Evolutionary conservation across 306 rosid species (phyloP).

Genomic region (Lathyrus aphaca): DNA sequence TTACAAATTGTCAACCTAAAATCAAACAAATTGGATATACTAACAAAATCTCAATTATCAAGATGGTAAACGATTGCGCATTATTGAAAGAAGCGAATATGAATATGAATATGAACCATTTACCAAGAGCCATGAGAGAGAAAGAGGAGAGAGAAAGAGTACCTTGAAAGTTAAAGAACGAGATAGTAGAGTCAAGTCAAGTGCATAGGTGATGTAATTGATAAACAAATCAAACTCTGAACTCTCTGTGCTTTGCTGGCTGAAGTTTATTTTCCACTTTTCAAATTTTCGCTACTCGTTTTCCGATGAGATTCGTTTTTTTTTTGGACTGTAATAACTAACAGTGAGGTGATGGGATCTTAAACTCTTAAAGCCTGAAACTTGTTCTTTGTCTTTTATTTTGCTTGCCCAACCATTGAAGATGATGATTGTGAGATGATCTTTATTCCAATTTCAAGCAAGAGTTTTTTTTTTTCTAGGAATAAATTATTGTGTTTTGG

Average conservation of each 20-base stretch:
- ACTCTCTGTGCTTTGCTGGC: not conserved
- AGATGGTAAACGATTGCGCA: slow-evolving; percentile 32
- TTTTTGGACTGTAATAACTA: slow-evolving; percentile 1
- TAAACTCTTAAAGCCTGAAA: not conserved
- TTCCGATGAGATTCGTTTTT: slow-evolving; percentile 39
- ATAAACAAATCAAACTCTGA: not conserved
- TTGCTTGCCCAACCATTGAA: slow-evolving; percentile 7
- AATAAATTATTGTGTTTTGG: not conserved
- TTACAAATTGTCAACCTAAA: slow-evolving; percentile 19
- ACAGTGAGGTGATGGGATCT: slow-evolving; percentile 44
- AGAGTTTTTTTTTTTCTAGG: slow-evolving; percentile 11
- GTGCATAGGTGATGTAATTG: slow-evolving; percentile 11
- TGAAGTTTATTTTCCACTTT: slow-evolving; percentile 14
- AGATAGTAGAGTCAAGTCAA: slow-evolving; percentile 17
- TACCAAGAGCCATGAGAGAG: not conserved
- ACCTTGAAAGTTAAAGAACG: slow-evolving; percentile 44
- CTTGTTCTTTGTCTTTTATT: slow-evolving; percentile 34
- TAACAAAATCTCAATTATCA: slow-evolving; percentile 27
- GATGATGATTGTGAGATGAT: slow-evolving; percentile 4
- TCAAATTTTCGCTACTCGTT: slow-evolving; percentile 30
- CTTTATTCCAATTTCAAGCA: slow-evolving; percentile 43
- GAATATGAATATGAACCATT: not conserved
- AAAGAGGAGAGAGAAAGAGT: slow-evolving; percentile 21
- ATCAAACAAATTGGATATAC: slow-evolving; percentile 6
- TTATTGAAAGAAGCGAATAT: slow-evolving; percentile 13